Base-by-base conservation (phyloP, 768 basidiomycete species). In the Termitomyces sp. region DNA sequence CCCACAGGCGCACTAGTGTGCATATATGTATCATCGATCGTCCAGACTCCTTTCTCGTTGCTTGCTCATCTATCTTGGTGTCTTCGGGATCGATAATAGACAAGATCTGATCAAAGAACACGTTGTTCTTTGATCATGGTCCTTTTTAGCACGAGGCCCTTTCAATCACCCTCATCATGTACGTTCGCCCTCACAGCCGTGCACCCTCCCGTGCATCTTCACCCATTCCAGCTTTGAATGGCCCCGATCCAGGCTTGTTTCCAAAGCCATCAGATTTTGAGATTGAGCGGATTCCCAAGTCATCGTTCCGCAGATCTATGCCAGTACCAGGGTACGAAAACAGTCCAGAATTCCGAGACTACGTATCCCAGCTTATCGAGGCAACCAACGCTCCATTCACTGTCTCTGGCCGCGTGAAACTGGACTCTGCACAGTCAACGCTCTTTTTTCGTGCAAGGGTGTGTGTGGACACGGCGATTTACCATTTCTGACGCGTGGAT, bases 361-460 rank as follows among this genome's bases (percentile, higher is more conserved):
- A 77, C 56, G 76, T 90, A 5, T 70, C 80, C 0, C 72, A 74
- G 36, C 66, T 91, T 50, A 70, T 90, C 47, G 70, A 69, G 11
- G 79, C 82, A 13, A 90, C 85, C 65, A 73, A 80, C 31, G 76
- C 76, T 3, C 82, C 86, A 40, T 88, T 86, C 66, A 78, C 83
- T 1, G 77, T 84, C 12, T 81, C 80, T 11, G 89, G 90, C 0
- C 76, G 84, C 31, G 85, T 91, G 44, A 85, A 85, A 7, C 70
- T 89, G 38, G 88, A 90, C 68, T 80, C 85, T 16, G 76, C 82
- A 3, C 79, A 80, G 56, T 71, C 90, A 35, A 80, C 83, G 12
- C 70, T 92, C 50, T 91, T 91, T 74, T 92, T 92, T 73, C 78
- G 89, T 20, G 83, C 88, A 38, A 87, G 88, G 80, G 90, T 85